Percentiles rank a stretch among this genome's conserved stretches.
Conservation (phyloP, 2,329 filamentous ascomycete species). For the Colletotrichum incanum region DNA sequence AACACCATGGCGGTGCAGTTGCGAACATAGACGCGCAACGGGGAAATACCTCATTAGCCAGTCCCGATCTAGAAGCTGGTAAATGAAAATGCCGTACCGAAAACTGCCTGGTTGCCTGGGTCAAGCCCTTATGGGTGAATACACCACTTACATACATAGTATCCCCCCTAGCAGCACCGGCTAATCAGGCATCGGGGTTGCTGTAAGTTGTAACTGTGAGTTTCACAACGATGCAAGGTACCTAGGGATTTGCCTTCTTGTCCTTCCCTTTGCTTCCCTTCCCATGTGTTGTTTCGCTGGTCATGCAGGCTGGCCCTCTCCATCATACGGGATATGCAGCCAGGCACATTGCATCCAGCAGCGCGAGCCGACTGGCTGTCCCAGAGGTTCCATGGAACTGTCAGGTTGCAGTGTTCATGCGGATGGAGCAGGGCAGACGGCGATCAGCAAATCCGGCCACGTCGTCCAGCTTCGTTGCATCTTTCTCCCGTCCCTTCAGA, state of each 20-base stretch:
- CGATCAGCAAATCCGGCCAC: slow-evolving; percentile 7
- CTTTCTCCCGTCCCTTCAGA: slow-evolving; percentile 10
- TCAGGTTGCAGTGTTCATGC: slow-evolving; percentile 39
- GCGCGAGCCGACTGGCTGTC: slow-evolving; percentile 32
- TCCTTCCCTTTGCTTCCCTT: too few relatives aligned
- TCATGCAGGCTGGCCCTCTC: slow-evolving; percentile 24
- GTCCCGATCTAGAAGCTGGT: slow-evolving; percentile 36
- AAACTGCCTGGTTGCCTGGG: slow-evolving; percentile 14
- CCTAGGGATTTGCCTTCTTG: neutral
- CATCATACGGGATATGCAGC: slow-evolving; percentile 32
- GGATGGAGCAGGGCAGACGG: slow-evolving; percentile 30
- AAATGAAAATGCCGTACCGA: neutral
- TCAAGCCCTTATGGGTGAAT: neutral
- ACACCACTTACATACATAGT: neutral
- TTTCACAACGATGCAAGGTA: slow-evolving; percentile 26
- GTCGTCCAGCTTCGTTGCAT: slow-evolving; percentile 2
- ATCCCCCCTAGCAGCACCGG: neutral
- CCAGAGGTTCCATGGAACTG: slow-evolving; percentile 5
- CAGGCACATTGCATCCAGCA: slow-evolving; percentile 29
- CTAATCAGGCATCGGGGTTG: neutral
- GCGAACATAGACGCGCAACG: slow-evolving; percentile 4
- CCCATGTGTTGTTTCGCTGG: slow-evolving; percentile 12
- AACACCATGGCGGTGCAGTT: slow-evolving; percentile 12
- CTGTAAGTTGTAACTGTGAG: neutral
- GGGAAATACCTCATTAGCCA: slow-evolving; percentile 30